phyloP scores from a whole-genome alignment of 768 basidiomycete species.

The Mycena galopus region DNA sequence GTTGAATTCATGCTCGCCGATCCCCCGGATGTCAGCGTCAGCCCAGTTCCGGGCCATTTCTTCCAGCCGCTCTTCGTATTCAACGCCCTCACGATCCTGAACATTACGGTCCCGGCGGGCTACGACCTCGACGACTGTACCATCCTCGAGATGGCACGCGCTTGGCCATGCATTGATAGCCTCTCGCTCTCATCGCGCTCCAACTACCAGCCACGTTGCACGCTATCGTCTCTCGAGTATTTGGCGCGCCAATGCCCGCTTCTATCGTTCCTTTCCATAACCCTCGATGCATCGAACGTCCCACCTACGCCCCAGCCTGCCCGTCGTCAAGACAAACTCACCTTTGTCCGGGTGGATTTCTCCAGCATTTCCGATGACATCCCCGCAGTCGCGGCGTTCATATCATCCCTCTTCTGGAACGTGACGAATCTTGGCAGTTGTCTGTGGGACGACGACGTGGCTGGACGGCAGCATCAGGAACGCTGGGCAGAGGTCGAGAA shows the following conservation, averaged over 20 bases:
- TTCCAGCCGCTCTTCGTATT: background rate
- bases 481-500: too few species aligned
- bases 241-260: background rate
- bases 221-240: background rate
- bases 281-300: background rate
- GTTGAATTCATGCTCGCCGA: background rate
- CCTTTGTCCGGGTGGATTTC: background rate
- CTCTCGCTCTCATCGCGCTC: background rate
- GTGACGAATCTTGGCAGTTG: too few species aligned
- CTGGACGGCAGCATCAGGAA: too few species aligned
- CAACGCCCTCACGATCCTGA: background rate
- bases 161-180: background rate
- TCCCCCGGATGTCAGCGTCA: background rate
- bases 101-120: background rate
- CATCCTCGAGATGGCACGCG: background rate
- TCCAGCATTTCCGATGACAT: background rate
- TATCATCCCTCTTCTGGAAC: background rate
- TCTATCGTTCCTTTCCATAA: background rate
- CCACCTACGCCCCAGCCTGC: background rate
- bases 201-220: background rate
- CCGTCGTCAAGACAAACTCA: background rate
- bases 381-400: background rate
- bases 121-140: background rate
- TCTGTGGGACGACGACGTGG: too few species aligned
- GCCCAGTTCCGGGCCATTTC: background rate